A percentile compares a stretch with the other conserved stretches of the same genome.
Conservation (phyloP, 176 grass and related monocot genomes). For the Aegilops bicornis region DNA sequence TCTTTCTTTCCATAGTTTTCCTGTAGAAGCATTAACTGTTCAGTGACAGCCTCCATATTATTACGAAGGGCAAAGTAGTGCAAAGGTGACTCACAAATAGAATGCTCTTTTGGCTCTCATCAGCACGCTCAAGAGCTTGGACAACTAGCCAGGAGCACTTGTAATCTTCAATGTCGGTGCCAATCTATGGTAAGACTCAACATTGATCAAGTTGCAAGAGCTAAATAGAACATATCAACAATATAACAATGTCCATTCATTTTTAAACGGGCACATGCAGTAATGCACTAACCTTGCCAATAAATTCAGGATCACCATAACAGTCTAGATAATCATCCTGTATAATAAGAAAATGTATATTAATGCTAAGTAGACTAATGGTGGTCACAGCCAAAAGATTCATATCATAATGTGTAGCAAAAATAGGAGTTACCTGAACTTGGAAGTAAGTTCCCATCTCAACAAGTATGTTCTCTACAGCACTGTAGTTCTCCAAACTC, state of each 20-base stretch:
- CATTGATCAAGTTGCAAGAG: constrained; percentile 19
- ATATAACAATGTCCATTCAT: not conserved
- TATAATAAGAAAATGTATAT: constrained; percentile 30
- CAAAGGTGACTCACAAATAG: constrained; percentile 57
- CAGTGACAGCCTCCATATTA: not conserved
- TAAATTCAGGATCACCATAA: constrained; percentile 86
- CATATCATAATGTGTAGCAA: not conserved
- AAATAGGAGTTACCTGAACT: constrained; percentile 68
- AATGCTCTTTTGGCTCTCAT: constrained; percentile 58
- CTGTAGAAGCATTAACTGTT: constrained; percentile 35
- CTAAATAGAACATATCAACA: not conserved
- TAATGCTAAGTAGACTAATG: constrained; percentile 25
- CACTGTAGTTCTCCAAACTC: constrained; percentile 67
- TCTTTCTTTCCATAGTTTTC: constrained; percentile 98
- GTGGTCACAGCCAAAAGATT: constrained; percentile 10
- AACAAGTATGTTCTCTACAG: constrained; percentile 89
- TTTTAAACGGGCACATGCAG: not conserved
- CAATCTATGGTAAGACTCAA: constrained; percentile 51
- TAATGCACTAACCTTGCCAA: constrained; percentile 82
- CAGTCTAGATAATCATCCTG: constrained; percentile 98
- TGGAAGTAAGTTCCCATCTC: constrained; percentile 98
- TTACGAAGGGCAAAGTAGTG: not conserved
- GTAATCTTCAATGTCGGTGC: constrained; percentile 98
- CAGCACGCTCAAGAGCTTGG: constrained; percentile 74
- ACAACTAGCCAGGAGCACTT: constrained; percentile 99